phyloP scores from a whole-genome alignment of 306 rosid species.

The Geum urbanum region DNA sequence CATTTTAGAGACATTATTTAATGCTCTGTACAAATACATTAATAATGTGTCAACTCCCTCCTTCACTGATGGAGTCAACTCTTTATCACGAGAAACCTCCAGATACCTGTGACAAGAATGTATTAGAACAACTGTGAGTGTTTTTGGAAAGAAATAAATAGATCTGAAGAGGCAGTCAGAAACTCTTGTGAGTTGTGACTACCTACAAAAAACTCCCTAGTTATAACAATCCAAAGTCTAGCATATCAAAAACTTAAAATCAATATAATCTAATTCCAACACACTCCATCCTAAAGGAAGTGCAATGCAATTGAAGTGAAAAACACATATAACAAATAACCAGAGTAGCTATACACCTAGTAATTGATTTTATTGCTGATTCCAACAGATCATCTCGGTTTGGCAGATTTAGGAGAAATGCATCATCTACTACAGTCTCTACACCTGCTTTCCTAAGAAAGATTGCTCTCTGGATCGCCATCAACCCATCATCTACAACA shows the following conservation, averaged over 20 bases:
- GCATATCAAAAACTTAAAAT: constrained; percentile 6
- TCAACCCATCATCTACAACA: constrained; percentile 86
- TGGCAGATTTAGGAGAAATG: constrained; percentile 66
- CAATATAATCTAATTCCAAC: constrained; percentile 3
- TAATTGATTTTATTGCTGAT: constrained; percentile 80
- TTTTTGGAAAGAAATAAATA: neutral
- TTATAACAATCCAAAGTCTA: neutral
- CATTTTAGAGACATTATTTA: constrained; percentile 72
- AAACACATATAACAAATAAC: constrained; percentile 12
- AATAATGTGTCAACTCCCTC: constrained; percentile 92
- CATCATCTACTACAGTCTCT: constrained; percentile 72
- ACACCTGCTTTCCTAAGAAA: constrained; percentile 94
- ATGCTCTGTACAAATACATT: constrained; percentile 86
- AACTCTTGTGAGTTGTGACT: constrained; percentile 2
- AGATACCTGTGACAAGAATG: constrained; percentile 57
- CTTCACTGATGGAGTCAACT: constrained; percentile 50
- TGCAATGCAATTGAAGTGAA: constrained; percentile 6
- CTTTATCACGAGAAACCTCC: constrained; percentile 69
- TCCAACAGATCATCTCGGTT: constrained; percentile 80
- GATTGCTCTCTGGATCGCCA: constrained; percentile 88
- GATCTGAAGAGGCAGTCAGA: neutral
- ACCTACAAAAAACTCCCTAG: neutral
- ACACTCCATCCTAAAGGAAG: constrained; percentile 1
- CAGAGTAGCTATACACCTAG: constrained; percentile 48
- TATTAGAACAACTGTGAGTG: constrained; percentile 11